Conservation (phyloP, 768 basidiomycete genomes). For the Lentinula sp. region DNA sequence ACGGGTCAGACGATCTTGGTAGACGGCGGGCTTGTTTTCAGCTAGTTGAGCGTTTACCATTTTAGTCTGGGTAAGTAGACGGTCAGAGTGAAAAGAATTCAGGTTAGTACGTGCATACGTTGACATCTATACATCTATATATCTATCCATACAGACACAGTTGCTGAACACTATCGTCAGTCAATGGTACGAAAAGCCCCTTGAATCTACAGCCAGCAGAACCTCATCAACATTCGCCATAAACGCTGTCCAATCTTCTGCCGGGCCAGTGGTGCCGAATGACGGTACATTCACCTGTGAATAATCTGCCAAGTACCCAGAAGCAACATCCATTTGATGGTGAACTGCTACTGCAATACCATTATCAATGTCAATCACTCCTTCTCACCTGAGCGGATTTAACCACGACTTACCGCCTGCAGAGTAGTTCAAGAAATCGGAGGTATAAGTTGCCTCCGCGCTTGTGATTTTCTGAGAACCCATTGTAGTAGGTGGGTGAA, state of each 20-base stretch:
- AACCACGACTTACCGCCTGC: neutral
- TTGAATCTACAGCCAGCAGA: neutral
- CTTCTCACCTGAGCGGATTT: neutral
- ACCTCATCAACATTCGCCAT: constrained; percentile 4
- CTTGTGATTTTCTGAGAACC: neutral
- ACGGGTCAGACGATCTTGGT: constrained; percentile 20
- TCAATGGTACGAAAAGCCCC: neutral
- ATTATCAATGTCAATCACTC: neutral
- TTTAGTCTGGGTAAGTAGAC: too few relatives aligned
- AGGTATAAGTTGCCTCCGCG: neutral
- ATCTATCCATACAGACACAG: too few relatives aligned
- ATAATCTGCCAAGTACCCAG: neutral
- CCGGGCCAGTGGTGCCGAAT: neutral
- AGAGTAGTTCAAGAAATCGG: neutral
- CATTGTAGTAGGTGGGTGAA: neutral
- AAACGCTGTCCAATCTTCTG: neutral
- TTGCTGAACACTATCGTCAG: neutral
- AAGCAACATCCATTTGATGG: neutral
- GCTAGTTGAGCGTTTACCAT: neutral
- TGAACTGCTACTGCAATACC: neutral
- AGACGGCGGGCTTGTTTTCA: constrained; percentile 3
- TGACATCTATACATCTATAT: too few relatives aligned
- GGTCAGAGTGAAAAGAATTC: too few relatives aligned
- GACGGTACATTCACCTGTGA: neutral
- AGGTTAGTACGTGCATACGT: too few relatives aligned